Conservation (phyloP, 192 early-diverging fungal genomes). For the Backusella mclennaniae region DNA sequence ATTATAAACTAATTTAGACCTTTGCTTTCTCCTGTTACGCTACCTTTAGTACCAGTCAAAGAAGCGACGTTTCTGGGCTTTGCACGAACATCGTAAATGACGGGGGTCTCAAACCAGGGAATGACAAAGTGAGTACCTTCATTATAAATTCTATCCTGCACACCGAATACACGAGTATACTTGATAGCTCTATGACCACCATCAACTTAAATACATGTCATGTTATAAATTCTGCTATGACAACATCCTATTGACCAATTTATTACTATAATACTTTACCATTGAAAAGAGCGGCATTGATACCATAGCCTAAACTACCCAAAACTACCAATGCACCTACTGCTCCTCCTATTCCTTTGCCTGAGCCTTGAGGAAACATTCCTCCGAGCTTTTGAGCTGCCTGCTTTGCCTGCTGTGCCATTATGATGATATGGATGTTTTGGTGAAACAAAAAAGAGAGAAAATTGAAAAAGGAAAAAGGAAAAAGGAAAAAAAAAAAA, state of each 20-base stretch:
- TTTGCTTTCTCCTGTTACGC: not conserved
- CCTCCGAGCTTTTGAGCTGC: slow-evolving; percentile 60
- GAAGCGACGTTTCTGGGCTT: slow-evolving; percentile 97
- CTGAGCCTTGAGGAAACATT: slow-evolving; percentile 58
- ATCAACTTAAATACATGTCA: slow-evolving; percentile 63
- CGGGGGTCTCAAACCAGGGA: slow-evolving; percentile 94
- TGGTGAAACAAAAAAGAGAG: not conserved
- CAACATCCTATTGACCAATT: not conserved
- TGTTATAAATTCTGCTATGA: not conserved
- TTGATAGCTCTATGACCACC: slow-evolving; percentile 98
- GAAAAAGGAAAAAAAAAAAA: too few relatives aligned
- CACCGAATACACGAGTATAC: slow-evolving; percentile 89
- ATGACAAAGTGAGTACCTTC: slow-evolving; percentile 97
- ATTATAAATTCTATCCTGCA: slow-evolving; percentile 78
- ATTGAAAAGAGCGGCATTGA: slow-evolving; percentile 90
- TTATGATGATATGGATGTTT: not conserved
- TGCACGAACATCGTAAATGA: slow-evolving; percentile 96
- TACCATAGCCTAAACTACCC: slow-evolving; percentile 68
- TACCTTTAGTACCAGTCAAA: slow-evolving; percentile 96
- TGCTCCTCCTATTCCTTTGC: slow-evolving; percentile 53
- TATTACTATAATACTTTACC: slow-evolving; percentile 48
- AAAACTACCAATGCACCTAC: slow-evolving; percentile 65
- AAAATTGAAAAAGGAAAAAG: not conserved
- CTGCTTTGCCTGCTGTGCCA: slow-evolving; percentile 59
- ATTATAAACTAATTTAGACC: not conserved